Evolutionary conservation across 257 asterid genomes (phyloP).

Genomic region (Solanum sejunctum): DNA sequence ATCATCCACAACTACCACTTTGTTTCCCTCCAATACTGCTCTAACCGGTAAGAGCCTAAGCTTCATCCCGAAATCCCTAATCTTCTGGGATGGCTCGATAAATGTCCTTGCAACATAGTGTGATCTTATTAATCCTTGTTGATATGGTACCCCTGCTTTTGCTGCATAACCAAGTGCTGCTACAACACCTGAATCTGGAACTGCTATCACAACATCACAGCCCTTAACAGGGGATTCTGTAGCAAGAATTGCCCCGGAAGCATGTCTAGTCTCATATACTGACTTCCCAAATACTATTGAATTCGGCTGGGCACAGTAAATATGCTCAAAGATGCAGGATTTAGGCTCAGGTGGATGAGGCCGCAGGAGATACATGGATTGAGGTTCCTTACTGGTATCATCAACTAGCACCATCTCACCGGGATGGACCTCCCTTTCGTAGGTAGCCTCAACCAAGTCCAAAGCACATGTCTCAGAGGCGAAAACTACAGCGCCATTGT

Average conservation of each 20-base stretch:
- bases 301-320: constrained; percentile 64
- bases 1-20: constrained; percentile 93
- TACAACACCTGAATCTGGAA: constrained; percentile 88
- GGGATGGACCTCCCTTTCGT: constrained; percentile 39
- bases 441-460: constrained; percentile 60
- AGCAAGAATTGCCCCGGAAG: constrained; percentile 65
- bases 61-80: constrained; percentile 84
- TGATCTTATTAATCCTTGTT: constrained; percentile 77
- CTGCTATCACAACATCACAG: constrained; percentile 87
- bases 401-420: constrained; percentile 39
- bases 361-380: constrained; percentile 38
- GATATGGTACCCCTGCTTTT: constrained; percentile 75
- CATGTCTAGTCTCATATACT: constrained; percentile 59
- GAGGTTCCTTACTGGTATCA: constrained; percentile 11
- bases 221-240: constrained; percentile 53
- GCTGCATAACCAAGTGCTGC: constrained; percentile 86
- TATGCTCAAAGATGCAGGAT: constrained; percentile 81
- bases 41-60: constrained; percentile 66
- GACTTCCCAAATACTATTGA: constrained; percentile 69
- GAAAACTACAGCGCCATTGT: constrained; percentile 30
- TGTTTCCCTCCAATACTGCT: constrained; percentile 82
- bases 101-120: constrained; percentile 89
- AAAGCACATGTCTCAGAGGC: constrained; percentile 43
- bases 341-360: constrained; percentile 44
- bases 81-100: constrained; percentile 84